Conservation (phyloP, 805 yeast genomes). For the Saturnispora sanitii region DNA sequence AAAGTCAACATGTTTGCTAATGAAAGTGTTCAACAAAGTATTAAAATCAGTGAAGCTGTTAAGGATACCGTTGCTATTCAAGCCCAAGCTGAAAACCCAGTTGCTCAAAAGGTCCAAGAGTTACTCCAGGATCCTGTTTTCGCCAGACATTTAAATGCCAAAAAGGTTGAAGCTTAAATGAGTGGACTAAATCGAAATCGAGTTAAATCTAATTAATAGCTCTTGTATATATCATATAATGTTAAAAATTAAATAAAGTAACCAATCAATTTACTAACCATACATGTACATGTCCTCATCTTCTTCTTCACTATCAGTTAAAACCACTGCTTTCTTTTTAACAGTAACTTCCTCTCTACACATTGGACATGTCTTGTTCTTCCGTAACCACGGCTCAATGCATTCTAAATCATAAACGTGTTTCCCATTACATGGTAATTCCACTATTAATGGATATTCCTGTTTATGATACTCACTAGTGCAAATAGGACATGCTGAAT, state of each 20-base stretch:
- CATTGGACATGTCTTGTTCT: slow-evolving; percentile 72
- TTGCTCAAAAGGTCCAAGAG: slow-evolving; percentile 60
- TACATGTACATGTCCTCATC: slow-evolving; percentile 76
- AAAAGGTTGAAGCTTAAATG: slow-evolving; percentile 16
- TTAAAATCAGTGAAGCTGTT: slow-evolving; percentile 25
- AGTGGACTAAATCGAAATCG: no score
- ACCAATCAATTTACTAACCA: slow-evolving; percentile 34
- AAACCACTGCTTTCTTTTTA: slow-evolving; percentile 32
- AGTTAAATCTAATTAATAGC: no score
- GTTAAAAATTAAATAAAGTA: slow-evolving; percentile 1
- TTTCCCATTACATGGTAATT: slow-evolving; percentile 52
- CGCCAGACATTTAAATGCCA: slow-evolving; percentile 37
- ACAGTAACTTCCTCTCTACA: slow-evolving; percentile 66
- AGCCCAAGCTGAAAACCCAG: slow-evolving; percentile 28
- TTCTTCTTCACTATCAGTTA: slow-evolving; percentile 43
- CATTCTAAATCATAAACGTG: slow-evolving; percentile 87
- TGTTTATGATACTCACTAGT: slow-evolving; percentile 64
- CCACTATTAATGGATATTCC: slow-evolving; percentile 68
- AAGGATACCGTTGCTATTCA: slow-evolving; percentile 7
- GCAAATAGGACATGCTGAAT: slow-evolving; percentile 78
- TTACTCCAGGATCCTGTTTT: slow-evolving; percentile 64
- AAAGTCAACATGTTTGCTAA: slow-evolving; percentile 55
- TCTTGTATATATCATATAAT: no score
- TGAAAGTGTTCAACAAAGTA: slow-evolving; percentile 28
- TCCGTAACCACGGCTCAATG: slow-evolving; percentile 78